Evolutionary conservation across 768 basidiomycete species (phyloP), one percentile per base, ranked within the genome.

Genomic region (Xerocomus brunneocitrinus): DNA sequence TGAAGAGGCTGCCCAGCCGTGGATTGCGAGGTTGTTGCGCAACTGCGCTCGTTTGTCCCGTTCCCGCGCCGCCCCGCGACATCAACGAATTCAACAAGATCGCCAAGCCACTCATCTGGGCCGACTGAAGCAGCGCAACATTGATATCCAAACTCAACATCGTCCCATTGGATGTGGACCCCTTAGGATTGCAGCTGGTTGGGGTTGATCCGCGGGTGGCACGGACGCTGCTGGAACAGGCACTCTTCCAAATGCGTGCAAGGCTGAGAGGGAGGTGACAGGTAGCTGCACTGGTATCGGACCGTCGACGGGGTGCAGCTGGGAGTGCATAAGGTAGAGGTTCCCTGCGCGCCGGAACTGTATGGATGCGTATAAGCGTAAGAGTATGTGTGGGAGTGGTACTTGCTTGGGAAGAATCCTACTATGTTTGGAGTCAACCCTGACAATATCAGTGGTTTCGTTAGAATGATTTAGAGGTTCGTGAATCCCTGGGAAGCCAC

Each of bases 61-160:
- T 55, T 39, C 58, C 61, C 22, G 52, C 27, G 4, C 70, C 30
- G 5, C 71, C 65, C 58, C 79, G 76, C 27, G 81, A 76, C 76
- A 87, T 83, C 57, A 90, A 66, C 3, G 84, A 82, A 67, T 87
- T 89, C 56, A 91, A 67, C 10, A 91, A 73, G 57, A 84, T 72
- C 19, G 86, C 86, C 58, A 90, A 61, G 13, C 87, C 87, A 63
- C 78, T 87, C 82, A 87, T 85, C 62, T 91, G 89, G n/a, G 80
- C 73, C 16, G 82, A 76, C 66, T 89, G 85, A 50, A 92, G 73
- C 19, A 84, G 68, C 14, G 83, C 82, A 28, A 90, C 81, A 55
- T 91, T 90, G 63, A 92, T 87, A 57, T 91, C 89, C 50, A 92
- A 71, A 63, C 78, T 86, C 54, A 90, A 68, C 76, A 85, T 82